Evolutionary conservation across 1,139 yeast species (phyloP), one percentile per base, ranked within the genome.

Genomic region (Blastobotrys capitulatus): DNA sequence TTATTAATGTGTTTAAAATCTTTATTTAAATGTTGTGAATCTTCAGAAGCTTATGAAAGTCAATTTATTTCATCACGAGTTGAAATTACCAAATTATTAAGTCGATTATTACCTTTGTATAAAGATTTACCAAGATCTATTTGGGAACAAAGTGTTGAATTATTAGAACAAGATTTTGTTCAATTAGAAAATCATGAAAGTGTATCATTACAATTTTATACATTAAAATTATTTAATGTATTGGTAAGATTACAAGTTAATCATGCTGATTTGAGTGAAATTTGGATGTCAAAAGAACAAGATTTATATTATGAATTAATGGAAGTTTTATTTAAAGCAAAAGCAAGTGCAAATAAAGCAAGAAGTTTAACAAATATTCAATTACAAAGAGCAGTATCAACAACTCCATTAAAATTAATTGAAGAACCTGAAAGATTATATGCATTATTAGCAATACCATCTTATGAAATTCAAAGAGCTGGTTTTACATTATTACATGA

Each of bases 1-100:
- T 66, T 84, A 41, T 73, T 73, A 40, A 79, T 83, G 86, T 68
- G 82, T 15, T 56, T 85, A 10, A 75, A 71, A 38, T 75, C 77
- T 15, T 58, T 86, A 2, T 63, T 69, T 6, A 64, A 65, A 26
- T 83, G 87, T 86, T 61, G 83, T 26, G 86, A 82, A 34, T 73
- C 82, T 18, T 86, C 80, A 27, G 60, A 74, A 41, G 79, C 85
- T 1, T 84, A 78, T 62, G 88, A 82, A 26, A 67, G 70, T 6
- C 0, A 74, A 68, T 85, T 83, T 54, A 59, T 70, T 15, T 63
- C 70, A 5, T 62, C 81, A 42, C 73, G 94, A 59, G 64, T 79
- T 25, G 78, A 75, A 42, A 58, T 84, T 27, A 64, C 81, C 9
- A 73, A 73, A 43, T 74, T 85, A 48, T 70, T 82, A 48, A 54